These are phyloP conservation scores for Trichoderma reesei DNA, from an alignment of 495 filamentous ascomycete genomes.

Conservation along the genomic window DNA sequence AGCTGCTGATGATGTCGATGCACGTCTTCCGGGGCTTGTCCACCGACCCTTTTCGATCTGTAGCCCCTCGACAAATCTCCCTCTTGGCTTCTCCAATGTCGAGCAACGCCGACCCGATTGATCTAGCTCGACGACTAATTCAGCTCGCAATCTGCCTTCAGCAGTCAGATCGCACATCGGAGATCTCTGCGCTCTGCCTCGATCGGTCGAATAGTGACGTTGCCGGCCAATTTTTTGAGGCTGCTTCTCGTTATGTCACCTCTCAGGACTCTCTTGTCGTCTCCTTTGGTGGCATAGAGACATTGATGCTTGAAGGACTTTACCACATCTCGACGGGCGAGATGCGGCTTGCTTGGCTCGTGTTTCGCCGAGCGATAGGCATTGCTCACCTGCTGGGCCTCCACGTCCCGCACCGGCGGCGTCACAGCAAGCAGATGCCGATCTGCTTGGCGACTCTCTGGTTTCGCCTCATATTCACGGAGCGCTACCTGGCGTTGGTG, in stretches of 20 bases:
- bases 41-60: neutral
- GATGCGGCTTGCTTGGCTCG: slow-evolving; percentile 1
- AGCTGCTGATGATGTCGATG: neutral
- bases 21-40: neutral
- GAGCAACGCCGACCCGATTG: slow-evolving; percentile 17
- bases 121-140: slow-evolving; percentile 20
- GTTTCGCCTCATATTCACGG: slow-evolving; percentile 9
- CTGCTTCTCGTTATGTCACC: slow-evolving; percentile 19
- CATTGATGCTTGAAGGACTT: slow-evolving; percentile 7
- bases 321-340: slow-evolving; percentile 1
- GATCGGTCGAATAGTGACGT: slow-evolving; percentile 13
- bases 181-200: slow-evolving; percentile 11
- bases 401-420: slow-evolving; percentile 1
- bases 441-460: slow-evolving; percentile 3
- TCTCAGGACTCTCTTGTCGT: slow-evolving; percentile 22
- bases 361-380: slow-evolving; percentile 9
- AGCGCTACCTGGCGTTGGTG: slow-evolving; percentile 2
- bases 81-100: neutral
- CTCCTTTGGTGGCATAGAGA: slow-evolving; percentile 12
- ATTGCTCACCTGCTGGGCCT: slow-evolving; percentile 4
- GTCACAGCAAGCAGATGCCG: neutral
- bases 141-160: slow-evolving; percentile 25
- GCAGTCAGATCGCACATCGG: slow-evolving; percentile 13
- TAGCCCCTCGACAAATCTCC: neutral
- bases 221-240: slow-evolving; percentile 17